These are phyloP conservation scores for Vigna mungo DNA, from an alignment of 306 rosid species.

Conservation along the genomic window DNA sequence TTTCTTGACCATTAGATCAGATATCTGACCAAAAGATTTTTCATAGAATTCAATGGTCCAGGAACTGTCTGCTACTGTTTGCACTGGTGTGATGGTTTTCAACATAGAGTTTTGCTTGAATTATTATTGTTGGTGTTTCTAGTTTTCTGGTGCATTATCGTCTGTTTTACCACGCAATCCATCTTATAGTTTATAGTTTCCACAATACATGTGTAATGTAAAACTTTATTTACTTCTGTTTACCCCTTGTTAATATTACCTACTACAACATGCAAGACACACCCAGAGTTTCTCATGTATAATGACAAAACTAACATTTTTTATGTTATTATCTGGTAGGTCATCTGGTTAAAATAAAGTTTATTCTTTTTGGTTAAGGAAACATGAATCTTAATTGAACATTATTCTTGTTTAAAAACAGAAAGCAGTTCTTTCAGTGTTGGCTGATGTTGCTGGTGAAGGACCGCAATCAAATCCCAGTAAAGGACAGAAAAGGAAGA, in stretches of 20 bases:
- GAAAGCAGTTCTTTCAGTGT: constrained; percentile 97
- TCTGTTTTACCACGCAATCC: constrained; percentile 23
- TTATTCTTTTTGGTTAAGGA: constrained; percentile 27
- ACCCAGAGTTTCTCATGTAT: constrained; percentile 8
- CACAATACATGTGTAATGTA: not conserved
- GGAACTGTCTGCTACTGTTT: constrained; percentile 19
- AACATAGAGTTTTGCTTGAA: constrained; percentile 1
- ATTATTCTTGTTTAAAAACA: constrained; percentile 58
- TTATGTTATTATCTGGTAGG: constrained; percentile 23
- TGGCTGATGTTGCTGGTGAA: constrained; percentile 63
- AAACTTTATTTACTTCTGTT: constrained; percentile 4
- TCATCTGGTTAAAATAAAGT: constrained; percentile 30
- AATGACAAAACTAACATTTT: constrained; percentile 5
- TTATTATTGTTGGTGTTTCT: not conserved
- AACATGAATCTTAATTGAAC: constrained; percentile 42
- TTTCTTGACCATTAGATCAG: constrained; percentile 25
- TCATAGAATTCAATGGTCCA: constrained; percentile 12
- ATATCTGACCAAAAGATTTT: not conserved
- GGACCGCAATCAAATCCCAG: constrained; percentile 60
- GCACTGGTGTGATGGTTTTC: constrained; percentile 19
- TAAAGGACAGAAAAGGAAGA: constrained; percentile 69
- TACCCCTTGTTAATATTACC: constrained; percentile 17
- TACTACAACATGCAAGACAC: constrained; percentile 25
- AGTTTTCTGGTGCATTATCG: constrained; percentile 1
- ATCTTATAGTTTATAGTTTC: constrained; percentile 25